Evolutionary conservation across 148 eudicot species (phyloP).

Genomic region (Chenopodium quinoa): DNA sequence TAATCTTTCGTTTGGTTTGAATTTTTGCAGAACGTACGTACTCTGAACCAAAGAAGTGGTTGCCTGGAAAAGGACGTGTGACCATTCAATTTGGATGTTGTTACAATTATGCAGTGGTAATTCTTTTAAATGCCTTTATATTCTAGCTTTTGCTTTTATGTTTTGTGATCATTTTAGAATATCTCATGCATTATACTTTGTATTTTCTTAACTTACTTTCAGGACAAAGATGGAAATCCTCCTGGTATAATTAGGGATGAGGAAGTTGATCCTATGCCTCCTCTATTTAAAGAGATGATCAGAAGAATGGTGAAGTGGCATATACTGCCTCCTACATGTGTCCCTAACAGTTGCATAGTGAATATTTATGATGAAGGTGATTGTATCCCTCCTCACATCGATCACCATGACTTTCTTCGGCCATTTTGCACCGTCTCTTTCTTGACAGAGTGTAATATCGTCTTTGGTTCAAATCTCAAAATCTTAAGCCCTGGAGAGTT

Average conservation of each 20-base stretch:
- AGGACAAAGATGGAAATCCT: conserved; percentile 66
- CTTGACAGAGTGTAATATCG: conserved; percentile 52
- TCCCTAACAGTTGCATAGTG: conserved; percentile 67
- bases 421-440: conserved; percentile 67
- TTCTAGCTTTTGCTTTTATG: background rate
- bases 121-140: background rate
- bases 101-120: conserved; percentile 62
- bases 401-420: conserved; percentile 62
- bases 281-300: conserved; percentile 53
- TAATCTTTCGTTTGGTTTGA: background rate
- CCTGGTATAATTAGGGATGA: conserved; percentile 62
- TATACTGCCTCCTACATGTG: conserved; percentile 50
- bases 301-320: conserved; percentile 59
- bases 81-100: conserved; percentile 72
- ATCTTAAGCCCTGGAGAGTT: conserved; percentile 47
- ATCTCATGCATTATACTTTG: background rate
- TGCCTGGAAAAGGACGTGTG: conserved; percentile 69
- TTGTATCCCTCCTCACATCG: conserved; percentile 70
- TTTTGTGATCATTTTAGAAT: background rate
- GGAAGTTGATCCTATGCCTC: conserved; percentile 64
- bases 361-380: conserved; percentile 60
- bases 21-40: conserved; percentile 46
- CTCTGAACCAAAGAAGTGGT: conserved; percentile 59
- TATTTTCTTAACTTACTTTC: conserved; percentile 15
- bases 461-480: conserved; percentile 51